Percentiles rank a stretch among this genome's conserved stretches.
Evolutionary conservation across 1,284 basidiomycete genomes (phyloP).

Genomic region (Heliocybe sulcata): DNA sequence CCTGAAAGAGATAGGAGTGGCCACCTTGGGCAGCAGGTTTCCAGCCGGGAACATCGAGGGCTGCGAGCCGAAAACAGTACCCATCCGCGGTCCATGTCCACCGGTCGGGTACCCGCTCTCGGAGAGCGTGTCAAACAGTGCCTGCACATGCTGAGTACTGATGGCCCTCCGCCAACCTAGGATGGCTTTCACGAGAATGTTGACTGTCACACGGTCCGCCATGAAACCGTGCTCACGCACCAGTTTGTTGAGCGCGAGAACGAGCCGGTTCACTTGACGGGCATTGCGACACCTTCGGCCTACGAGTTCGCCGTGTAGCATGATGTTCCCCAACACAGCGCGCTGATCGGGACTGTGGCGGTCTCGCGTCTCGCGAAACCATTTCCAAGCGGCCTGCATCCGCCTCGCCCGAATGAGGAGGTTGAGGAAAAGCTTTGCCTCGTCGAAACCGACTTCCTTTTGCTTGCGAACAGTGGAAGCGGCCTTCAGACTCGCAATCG

Average conservation of each 20-base stretch:
- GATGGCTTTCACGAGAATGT: slow-evolving; percentile 52
- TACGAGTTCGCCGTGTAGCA: slow-evolving; percentile 37
- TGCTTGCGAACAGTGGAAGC: background rate
- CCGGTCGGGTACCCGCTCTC: slow-evolving; percentile 46
- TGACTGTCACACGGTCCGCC: slow-evolving; percentile 58
- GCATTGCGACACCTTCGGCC: slow-evolving; percentile 27
- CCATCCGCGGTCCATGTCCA: slow-evolving; percentile 8
- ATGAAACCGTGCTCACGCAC: slow-evolving; percentile 32
- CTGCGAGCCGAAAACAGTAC: slow-evolving; percentile 11
- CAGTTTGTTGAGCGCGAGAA: slow-evolving; percentile 33
- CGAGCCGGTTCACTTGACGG: slow-evolving; percentile 33
- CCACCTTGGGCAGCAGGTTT: slow-evolving; percentile 25
- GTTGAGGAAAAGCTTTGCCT: background rate
- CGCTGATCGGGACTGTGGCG: slow-evolving; percentile 22
- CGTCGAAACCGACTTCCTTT: background rate
- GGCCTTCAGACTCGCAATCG: background rate
- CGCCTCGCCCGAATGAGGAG: slow-evolving; percentile 9
- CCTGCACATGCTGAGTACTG: slow-evolving; percentile 33
- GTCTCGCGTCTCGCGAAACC: slow-evolving; percentile 25
- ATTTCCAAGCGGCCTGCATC: slow-evolving; percentile 28
- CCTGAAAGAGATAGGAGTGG: slow-evolving; percentile 36
- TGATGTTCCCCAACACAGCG: slow-evolving; percentile 45
- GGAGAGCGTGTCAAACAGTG: slow-evolving; percentile 54
- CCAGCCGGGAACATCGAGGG: slow-evolving; percentile 3
- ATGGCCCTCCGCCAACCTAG: slow-evolving; percentile 39